Percentiles rank a stretch among this genome's conserved stretches.
Evolutionary conservation across 2,329 filamentous ascomycete genomes (phyloP).

Genomic region (Penicillium psychrosexuale): DNA sequence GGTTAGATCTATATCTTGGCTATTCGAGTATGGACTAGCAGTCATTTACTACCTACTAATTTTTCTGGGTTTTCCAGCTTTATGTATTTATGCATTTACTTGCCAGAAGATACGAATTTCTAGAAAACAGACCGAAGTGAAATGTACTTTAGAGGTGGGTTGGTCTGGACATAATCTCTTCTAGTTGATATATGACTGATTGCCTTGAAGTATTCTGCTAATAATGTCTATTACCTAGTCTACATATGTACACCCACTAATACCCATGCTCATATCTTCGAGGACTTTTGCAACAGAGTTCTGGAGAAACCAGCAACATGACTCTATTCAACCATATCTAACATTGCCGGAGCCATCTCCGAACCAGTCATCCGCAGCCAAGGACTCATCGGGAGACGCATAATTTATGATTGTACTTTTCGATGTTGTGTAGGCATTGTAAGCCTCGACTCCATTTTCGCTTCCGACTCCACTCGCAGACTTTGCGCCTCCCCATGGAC

Average conservation of each 20-base stretch:
- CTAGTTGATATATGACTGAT: background rate
- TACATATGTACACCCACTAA: background rate
- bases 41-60: background rate
- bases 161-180: background rate
- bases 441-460: constrained; percentile 68
- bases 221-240: no score
- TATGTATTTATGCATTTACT: background rate
- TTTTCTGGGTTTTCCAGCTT: background rate
- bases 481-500: constrained; percentile 65
- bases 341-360: constrained; percentile 56
- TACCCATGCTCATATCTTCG: background rate
- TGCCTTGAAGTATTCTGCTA: background rate
- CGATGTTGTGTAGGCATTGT: constrained; percentile 53
- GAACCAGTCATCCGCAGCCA: constrained; percentile 58
- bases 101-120: background rate
- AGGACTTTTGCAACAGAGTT: background rate
- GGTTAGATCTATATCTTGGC: background rate
- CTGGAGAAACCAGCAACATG: background rate
- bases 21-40: background rate
- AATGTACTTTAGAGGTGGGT: background rate
- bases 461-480: constrained; percentile 63
- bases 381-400: constrained; percentile 31
- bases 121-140: background rate
- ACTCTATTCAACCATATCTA: constrained; percentile 54
- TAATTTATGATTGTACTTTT: constrained; percentile 57